Conservation (phyloP, 495 filamentous ascomycete species). For the Neurospora sp. region DNA sequence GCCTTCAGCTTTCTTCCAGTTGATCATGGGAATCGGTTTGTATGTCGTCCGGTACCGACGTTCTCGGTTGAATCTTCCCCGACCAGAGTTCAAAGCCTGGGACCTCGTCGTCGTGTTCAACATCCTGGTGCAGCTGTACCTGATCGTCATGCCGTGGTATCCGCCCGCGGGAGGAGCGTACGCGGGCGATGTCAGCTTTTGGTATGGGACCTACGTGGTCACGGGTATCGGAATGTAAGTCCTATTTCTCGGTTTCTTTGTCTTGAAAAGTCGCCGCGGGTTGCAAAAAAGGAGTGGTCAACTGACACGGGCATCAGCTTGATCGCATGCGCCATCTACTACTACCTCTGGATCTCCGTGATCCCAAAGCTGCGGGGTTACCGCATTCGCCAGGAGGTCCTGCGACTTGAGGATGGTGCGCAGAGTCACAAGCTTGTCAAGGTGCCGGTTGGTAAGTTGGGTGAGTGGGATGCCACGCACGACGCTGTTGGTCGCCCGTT, state of each 20-base stretch:
- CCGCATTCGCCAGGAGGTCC: slow-evolving; percentile 41
- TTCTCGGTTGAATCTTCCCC: slow-evolving; percentile 32
- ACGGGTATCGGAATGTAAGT: slow-evolving; percentile 48
- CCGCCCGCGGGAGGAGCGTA: slow-evolving; percentile 46
- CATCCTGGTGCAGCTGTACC: slow-evolving; percentile 44
- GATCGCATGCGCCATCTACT: slow-evolving; percentile 43
- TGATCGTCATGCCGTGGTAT: slow-evolving; percentile 57
- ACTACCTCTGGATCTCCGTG: slow-evolving; percentile 44
- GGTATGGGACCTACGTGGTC: slow-evolving; percentile 55
- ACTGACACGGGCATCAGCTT: slow-evolving; percentile 25
- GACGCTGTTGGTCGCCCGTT: slow-evolving; percentile 38
- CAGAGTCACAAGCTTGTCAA: slow-evolving; percentile 45
- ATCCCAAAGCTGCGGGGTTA: slow-evolving; percentile 43
- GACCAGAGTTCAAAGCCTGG: slow-evolving; percentile 45
- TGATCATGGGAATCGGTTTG: slow-evolving; percentile 44
- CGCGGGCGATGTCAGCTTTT: slow-evolving; percentile 55
- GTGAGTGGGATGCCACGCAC: slow-evolving; percentile 45
- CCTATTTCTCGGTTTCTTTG: background rate
- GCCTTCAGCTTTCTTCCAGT: slow-evolving; percentile 43
- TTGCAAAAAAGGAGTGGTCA: background rate
- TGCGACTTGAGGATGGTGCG: slow-evolving; percentile 38
- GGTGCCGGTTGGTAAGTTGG: slow-evolving; percentile 39
- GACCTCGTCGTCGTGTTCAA: slow-evolving; percentile 42
- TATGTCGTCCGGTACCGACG: slow-evolving; percentile 43
- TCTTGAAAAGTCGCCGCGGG: background rate